Evolutionary conservation across 352 stramenopile genomes (phyloP).

Genomic region (Globisporangium mamillatum): DNA sequence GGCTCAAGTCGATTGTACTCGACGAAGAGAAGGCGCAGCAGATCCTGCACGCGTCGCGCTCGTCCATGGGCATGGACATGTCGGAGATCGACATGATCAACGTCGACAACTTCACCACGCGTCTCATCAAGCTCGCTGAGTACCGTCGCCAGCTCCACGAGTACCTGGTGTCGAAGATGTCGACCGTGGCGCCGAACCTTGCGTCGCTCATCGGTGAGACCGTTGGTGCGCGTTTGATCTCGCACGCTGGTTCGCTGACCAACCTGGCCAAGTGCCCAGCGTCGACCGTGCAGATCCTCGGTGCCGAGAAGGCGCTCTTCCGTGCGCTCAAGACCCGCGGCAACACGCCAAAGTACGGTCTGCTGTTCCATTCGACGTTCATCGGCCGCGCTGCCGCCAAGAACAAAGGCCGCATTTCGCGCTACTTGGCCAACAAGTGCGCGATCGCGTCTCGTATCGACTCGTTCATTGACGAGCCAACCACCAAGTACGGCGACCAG

Average conservation of each 20-base stretch:
- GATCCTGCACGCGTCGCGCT: conserved; percentile 93
- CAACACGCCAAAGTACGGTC: conserved; percentile 99
- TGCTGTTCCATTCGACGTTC: conserved; percentile 99
- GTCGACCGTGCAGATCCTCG: conserved; percentile 99
- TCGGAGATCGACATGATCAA: conserved; percentile 99
- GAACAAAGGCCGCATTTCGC: conserved; percentile 99
- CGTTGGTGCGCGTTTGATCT: conserved; percentile 99
- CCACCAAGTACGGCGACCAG: conserved; percentile 97
- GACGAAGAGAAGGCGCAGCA: conserved; percentile 96
- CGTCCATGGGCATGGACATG: conserved; percentile 99
- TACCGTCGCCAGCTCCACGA: conserved; percentile 96
- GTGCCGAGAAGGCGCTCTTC: conserved; percentile 99
- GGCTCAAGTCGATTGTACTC: conserved; percentile 92
- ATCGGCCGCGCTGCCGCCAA: conserved; percentile 98
- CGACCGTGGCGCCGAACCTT: conserved; percentile 98
- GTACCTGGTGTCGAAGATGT: conserved; percentile 98
- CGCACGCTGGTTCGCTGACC: conserved; percentile 98
- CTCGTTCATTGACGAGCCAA: conserved; percentile 96
- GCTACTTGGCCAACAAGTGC: conserved; percentile 99
- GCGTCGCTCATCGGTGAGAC: conserved; percentile 98
- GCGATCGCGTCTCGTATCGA: conserved; percentile 99
- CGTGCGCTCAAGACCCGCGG: conserved; percentile 99
- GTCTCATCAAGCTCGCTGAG: conserved; percentile 98
- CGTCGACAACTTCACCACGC: conserved; percentile 98
- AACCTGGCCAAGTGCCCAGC: conserved; percentile 99